A percentile compares a stretch with the other conserved stretches of the same genome.
Evolutionary conservation across 2,329 filamentous ascomycete genomes (phyloP).

Genomic region (Pseudophaeomoniella oleicola): DNA sequence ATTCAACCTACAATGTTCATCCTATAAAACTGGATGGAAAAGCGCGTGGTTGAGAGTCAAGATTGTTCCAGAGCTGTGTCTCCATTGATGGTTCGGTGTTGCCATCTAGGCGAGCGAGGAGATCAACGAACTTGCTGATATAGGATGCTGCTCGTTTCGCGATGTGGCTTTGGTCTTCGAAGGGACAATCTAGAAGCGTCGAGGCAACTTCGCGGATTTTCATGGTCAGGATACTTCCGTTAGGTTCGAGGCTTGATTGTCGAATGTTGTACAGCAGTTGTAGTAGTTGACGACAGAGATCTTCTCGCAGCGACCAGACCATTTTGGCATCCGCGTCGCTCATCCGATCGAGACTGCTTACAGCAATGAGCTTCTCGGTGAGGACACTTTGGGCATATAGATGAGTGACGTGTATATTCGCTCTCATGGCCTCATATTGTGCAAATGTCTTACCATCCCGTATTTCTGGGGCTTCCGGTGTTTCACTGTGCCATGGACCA

Average conservation of each 20-base stretch:
- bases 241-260: conserved; percentile 17
- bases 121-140: conserved; percentile 5
- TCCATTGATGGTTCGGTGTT: conserved; percentile 1
- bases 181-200: conserved; percentile 20
- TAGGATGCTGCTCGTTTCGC: conserved; percentile 6
- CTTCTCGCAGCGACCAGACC: conserved; percentile 20
- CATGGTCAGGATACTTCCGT: conserved; percentile 20
- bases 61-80: background rate
- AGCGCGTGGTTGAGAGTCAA: background rate
- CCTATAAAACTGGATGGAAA: background rate
- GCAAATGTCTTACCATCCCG: background rate
- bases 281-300: conserved; percentile 21
- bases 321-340: background rate
- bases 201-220: conserved; percentile 23
- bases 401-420: conserved; percentile 23
- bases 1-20: too few species aligned
- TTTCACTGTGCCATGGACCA: conserved; percentile 9
- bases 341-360: background rate
- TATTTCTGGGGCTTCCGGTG: background rate
- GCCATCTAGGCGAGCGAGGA: conserved; percentile 7
- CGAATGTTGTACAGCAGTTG: conserved; percentile 20
- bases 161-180: conserved; percentile 8
- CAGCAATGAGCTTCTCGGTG: conserved; percentile 18
- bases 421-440: conserved; percentile 11
- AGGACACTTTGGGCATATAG: conserved; percentile 23